phyloP scores from a whole-genome alignment of 1,284 basidiomycete genomes.

The Prillingera fragicola region DNA sequence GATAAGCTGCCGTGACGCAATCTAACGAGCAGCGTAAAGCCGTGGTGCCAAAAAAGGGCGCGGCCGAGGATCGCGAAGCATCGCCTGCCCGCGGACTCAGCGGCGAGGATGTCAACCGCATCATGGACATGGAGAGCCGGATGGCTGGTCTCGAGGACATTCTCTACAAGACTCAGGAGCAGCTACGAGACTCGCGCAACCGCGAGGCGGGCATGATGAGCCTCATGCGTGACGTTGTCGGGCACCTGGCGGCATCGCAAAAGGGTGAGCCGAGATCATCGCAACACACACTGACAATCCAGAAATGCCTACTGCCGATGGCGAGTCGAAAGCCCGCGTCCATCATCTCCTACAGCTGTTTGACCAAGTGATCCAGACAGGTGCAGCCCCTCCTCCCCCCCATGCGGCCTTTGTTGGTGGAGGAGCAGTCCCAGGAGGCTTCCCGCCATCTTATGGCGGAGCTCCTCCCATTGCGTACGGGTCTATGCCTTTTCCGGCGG shows the following conservation, averaged over 20 bases:
- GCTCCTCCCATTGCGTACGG: constrained; percentile 4
- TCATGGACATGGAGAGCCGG: constrained; percentile 34
- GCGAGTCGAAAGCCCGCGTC: constrained; percentile 4
- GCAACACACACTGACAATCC: not conserved
- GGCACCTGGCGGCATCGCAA: constrained; percentile 29
- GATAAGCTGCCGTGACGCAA: not conserved
- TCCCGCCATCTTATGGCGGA: not conserved
- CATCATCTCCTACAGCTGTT: constrained; percentile 6
- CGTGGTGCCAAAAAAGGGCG: constrained; percentile 51
- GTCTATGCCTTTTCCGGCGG: constrained; percentile 4
- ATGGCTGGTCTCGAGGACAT: constrained; percentile 35
- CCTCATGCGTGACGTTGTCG: constrained; percentile 35
- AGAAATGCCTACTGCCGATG: not conserved
- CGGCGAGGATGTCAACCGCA: constrained; percentile 28
- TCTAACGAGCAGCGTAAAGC: constrained; percentile 60
- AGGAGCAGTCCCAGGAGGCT: not conserved
- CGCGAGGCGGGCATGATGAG: constrained; percentile 29
- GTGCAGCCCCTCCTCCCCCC: constrained; percentile 1
- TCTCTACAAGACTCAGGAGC: constrained; percentile 28
- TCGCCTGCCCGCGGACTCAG: constrained; percentile 26
- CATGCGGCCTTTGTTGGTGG: not conserved
- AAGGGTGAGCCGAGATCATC: constrained; percentile 30
- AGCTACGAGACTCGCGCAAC: constrained; percentile 24
- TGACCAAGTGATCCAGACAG: constrained; percentile 6
- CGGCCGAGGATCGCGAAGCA: constrained; percentile 24